Conservation (phyloP, 345 rosid species). For the Eucalyptus fibrosa region DNA sequence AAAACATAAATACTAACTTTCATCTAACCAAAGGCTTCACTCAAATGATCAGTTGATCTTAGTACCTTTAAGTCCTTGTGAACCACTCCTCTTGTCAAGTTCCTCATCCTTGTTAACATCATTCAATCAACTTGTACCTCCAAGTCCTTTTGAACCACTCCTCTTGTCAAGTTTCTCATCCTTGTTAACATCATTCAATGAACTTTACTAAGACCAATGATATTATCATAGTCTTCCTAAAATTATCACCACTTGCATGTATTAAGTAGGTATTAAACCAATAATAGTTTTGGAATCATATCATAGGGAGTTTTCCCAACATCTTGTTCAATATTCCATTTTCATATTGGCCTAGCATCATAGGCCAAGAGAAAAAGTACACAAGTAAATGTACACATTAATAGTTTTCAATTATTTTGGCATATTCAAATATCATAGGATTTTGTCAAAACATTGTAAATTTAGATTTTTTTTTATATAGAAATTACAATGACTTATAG, state of each 20-base stretch:
- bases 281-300: not conserved
- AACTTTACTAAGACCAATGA: not conserved
- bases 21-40: not conserved
- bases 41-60: not conserved
- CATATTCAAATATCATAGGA: not conserved
- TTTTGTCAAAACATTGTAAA: not conserved
- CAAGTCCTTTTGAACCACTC: too few species aligned
- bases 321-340: not conserved
- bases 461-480: too few species aligned
- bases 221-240: not conserved
- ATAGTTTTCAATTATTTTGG: too few species aligned
- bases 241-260: not conserved
- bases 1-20: not conserved
- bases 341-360: not conserved
- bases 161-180: too few species aligned
- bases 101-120: too few species aligned
- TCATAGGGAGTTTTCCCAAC: not conserved
- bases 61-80: not conserved
- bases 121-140: not conserved
- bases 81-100: too few species aligned
- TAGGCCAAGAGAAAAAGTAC: not conserved
- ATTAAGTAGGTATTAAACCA: not conserved
- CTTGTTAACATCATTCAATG: not conserved
- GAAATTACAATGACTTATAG: not conserved
- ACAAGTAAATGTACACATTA: not conserved